Base-by-base conservation (phyloP, 2,329 filamentous ascomycete species). In the Colletotrichum incanum region DNA sequence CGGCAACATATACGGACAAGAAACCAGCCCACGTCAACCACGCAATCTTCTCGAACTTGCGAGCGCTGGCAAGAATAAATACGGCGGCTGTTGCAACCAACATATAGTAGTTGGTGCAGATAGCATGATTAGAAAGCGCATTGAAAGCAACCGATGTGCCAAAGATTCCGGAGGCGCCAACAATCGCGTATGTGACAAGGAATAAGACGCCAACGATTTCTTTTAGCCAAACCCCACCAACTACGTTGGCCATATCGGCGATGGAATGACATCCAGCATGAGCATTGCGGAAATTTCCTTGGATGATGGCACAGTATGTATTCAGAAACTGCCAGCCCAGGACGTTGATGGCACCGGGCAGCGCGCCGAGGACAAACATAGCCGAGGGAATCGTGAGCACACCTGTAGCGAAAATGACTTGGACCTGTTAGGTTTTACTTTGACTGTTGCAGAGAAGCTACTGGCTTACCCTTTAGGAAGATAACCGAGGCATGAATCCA, bases 21-120 rank as follows among this genome's bases (percentile, higher is more conserved):
- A 92, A 91, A 0, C 90, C 90, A 14, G 84, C 85, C 86, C 88
- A 92, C 0, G 89, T 90, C 54, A 92, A 80, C 88, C 88, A 91
- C 3, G 86, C 88, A 70, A 92, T 87, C 75, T 90, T 87, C 63
- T 88, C 84, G 75, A 91, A 88, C 67, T 89, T 92, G 73, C 89
- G 86, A 6, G 90, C 84, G 34, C 84, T 87, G 1, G 88, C 88
- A 7, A 85, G 82, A 0, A 83, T 73, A 34, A 86, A 86, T 11
- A 90, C 84, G 9, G 86, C 79, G 1, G 86, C 76, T 0, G 88
- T 86, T 0, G 87, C 87, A 5, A 91, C 78, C 34, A 90, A 82
- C 11, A 85, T 84, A 79, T 85, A 92, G 82, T 84, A 89, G 20
- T 89, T 88, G 0, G 89, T 91, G 76, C 90, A 92, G 4, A 86